phyloP scores from a whole-genome alignment of 495 filamentous ascomycete species.

The Penicillium cataractarum region DNA sequence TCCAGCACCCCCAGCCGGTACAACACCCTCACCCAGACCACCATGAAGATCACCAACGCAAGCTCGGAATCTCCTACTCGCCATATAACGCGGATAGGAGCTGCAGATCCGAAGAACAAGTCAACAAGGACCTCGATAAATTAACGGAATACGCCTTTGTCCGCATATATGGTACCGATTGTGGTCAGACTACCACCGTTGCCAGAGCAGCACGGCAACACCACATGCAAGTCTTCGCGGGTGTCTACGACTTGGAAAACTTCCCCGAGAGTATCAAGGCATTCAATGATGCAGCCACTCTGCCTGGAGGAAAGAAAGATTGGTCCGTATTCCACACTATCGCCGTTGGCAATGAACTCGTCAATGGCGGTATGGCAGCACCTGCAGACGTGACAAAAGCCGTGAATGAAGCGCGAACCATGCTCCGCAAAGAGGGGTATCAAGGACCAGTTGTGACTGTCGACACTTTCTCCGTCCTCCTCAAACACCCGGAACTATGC shows the following conservation, averaged over 20 bases:
- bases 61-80: conserved; percentile 69
- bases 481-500: conserved; percentile 71
- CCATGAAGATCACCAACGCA: conserved; percentile 9
- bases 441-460: conserved; percentile 74
- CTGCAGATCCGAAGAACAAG: conserved; percentile 67
- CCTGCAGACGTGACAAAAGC: conserved; percentile 56
- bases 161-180: conserved; percentile 82
- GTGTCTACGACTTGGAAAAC: conserved; percentile 67
- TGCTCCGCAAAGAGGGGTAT: conserved; percentile 67
- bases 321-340: conserved; percentile 72
- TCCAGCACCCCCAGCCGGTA: conserved; percentile 5
- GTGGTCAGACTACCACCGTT: conserved; percentile 67
- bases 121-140: conserved; percentile 64
- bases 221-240: conserved; percentile 70
- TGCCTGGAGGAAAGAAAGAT: conserved; percentile 39
- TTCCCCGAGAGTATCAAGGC: conserved; percentile 55
- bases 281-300: conserved; percentile 56
- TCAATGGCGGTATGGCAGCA: conserved; percentile 63
- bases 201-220: conserved; percentile 59
- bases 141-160: conserved; percentile 59
- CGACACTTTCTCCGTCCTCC: conserved; percentile 72
- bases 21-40: conserved; percentile 15
- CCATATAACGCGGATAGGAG: conserved; percentile 67
- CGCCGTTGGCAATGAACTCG: conserved; percentile 78
- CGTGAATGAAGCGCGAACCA: conserved; percentile 56